Base-by-base conservation (phyloP, 2,329 filamentous ascomycete genomes). In the Ambrosiella xylebori region DNA sequence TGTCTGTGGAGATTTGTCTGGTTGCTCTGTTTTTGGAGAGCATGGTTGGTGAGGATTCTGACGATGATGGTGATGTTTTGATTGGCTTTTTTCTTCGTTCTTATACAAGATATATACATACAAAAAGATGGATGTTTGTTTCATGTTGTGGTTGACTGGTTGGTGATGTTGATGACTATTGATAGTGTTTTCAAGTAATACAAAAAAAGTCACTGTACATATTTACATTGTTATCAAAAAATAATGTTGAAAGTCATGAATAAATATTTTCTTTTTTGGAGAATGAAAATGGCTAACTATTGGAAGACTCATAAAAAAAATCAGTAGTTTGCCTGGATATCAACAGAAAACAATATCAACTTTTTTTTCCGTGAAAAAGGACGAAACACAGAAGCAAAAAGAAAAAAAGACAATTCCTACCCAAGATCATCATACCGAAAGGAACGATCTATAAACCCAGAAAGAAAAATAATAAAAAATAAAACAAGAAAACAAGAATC, bases 271-370 rank as follows among this genome's bases (percentile, higher is more conserved):
- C 27, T 27, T 27, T 27, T 27, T 27, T 27, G 27, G 27, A 52
- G 17, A 49, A 55, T 36, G 51, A 47, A 58, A 53, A 55, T 55
- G 17, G 55, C 41, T 55, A 54, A 55, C 51, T 55, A 40, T 54
- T 55, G 37, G 41, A 41, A 58, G 57, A 40, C 51, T 58, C 57
- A 58, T 54, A 40, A 47, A 17, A 47, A 17, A 37, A 12, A 54
- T 58, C 51, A 58, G 35, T 7, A 17, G 11, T 40, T 55, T 52
- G 11, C 51, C 40, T 53, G 57, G 57, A 58, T 58, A 58, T 58
- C 51, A 39, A 54, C 41, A 55, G 41, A 47, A 53, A 49, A 53
- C 40, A 58, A 17, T 54, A 40, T 35, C 17, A 55, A 36, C 52
- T 37, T 9, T 27, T 9, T 27, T 19, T 35, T n/a, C 13, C 15